Evolutionary conservation across 1,284 basidiomycete species (phyloP), one percentile per base, ranked within the genome.

Genomic region (Leucoagaricus sp.): DNA sequence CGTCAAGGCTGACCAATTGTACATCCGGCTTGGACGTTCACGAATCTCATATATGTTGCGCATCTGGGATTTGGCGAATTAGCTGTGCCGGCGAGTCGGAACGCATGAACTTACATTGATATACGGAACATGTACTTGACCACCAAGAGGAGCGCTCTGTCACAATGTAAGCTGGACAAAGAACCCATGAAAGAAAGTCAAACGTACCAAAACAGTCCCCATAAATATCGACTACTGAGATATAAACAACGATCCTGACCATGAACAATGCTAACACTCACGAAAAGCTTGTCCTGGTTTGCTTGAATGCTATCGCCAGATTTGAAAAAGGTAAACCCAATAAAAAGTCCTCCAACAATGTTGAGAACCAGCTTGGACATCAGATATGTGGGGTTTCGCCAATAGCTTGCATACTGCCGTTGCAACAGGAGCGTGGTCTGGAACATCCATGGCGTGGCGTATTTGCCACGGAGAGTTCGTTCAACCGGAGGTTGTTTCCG

Each of bases 1-100:
- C 46, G 86, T 67, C 45, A 94, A 81, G 1, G 89, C 84, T 6
- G 85, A 78, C 94, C 94, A 96, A 49, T 84, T 84, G 75, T 94
- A 96, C 67, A 91, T 91, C 65, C 84, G 83, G 56, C 82, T 83
- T 0, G 87, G 79, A 1, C 85, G 80, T 69, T 93, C 91, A 31
- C 90, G 81, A 12, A 84, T 83, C 66, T 91, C 87, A 68, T 89
- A 93, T 13, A 91, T 75, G 49, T 77, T 72, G 34, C 84, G 77
- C 68, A 76, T 78, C 49, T 71, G 33, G 12, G 47, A n/a, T n/a
- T n/a, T n/a, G n/a, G n/a, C n/a, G n/a, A n/a, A n/a, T n/a, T 15
- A 34, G 25, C 1, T 23, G 44, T 25, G n/a, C 5, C 28, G 17
- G 28, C 23, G 7, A 21, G 15, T 8, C 8, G 7, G 17, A 9